Evolutionary conservation across 129 eudicot genomes (phyloP), one percentile per base, ranked within the genome.

Genomic region (Flaveria bidentis): DNA sequence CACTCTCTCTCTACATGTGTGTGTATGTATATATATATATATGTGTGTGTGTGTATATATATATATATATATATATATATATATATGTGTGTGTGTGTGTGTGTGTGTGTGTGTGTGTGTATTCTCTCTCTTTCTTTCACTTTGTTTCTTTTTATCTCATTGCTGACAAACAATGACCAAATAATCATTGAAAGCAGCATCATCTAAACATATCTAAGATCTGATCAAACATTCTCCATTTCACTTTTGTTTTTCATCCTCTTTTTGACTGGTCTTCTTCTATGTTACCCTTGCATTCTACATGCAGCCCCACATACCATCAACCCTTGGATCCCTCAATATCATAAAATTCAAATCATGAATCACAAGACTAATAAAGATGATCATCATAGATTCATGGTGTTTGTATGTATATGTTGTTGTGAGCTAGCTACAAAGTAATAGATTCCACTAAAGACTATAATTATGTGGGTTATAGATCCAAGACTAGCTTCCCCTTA

Each of bases 141-240:
- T 80, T 80, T 80, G 76, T 80, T 80, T 74, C 84, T 80, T 80
- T 80, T 74, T 80, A 80, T 80, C 84, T 67, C 64, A 74, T 80
- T 80, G 76, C 75, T 73, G 84, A 78, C 64, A 74, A 79, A 88
- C 75, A 80, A 83, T 76, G 82, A 84, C 85, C 79, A 82, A 82
- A 84, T 85, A 88, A 88, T 88, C 82, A 88, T 88, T 86, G 88
- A 85, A 82, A 88, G 87, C 80, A 79, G 65, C 88, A 88, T 85
- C 76, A 83, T 82, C 62, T 56, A 5, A 75, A 67, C 83, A 79
- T 78, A 85, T 88, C 87, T 82, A 83, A 85, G 84, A 78, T 80
- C 86, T 79, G 83, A 85, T 67, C 88, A 81, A 28, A 88, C 88
- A 86, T 84, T 86, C 88, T 75, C 7, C 73, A 63, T 75, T 72